phyloP scores from a whole-genome alignment of 148 eudicot genomes.

The Chenopodium album region DNA sequence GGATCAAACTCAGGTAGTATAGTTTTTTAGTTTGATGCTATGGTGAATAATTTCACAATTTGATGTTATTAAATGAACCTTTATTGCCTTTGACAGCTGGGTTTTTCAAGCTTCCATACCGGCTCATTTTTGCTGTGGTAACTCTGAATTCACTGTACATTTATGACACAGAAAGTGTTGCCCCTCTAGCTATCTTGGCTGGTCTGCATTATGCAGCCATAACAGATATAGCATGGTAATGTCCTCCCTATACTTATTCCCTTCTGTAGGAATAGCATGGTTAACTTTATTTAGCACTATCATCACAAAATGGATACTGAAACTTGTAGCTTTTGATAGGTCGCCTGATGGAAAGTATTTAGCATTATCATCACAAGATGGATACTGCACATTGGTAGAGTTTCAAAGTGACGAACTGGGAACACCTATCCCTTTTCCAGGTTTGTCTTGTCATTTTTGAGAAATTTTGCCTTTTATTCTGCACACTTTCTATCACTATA shows the following conservation, averaged over 20 bases:
- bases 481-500: background rate
- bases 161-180: slow-evolving; percentile 75
- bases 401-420: slow-evolving; percentile 84
- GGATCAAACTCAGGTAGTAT: slow-evolving; percentile 54
- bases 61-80: slow-evolving; percentile 6
- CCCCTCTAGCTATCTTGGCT: slow-evolving; percentile 77
- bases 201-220: slow-evolving; percentile 98
- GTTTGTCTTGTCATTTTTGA: slow-evolving; percentile 35
- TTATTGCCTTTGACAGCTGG: slow-evolving; percentile 41
- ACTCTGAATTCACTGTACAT: slow-evolving; percentile 87
- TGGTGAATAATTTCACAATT: background rate
- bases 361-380: slow-evolving; percentile 92
- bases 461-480: background rate
- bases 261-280: background rate
- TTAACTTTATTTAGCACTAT: background rate
- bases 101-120: slow-evolving; percentile 85
- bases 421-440: slow-evolving; percentile 52
- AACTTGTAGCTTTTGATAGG: slow-evolving; percentile 38
- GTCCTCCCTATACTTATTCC: background rate
- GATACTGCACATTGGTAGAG: slow-evolving; percentile 88
- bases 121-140: slow-evolving; percentile 86
- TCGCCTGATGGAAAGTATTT: slow-evolving; percentile 69
- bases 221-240: slow-evolving; percentile 90
- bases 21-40: background rate
- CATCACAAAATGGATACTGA: background rate